phyloP scores from a whole-genome alignment of 2,329 filamentous ascomycete genomes.

The Trichoderma brevicompactum region DNA sequence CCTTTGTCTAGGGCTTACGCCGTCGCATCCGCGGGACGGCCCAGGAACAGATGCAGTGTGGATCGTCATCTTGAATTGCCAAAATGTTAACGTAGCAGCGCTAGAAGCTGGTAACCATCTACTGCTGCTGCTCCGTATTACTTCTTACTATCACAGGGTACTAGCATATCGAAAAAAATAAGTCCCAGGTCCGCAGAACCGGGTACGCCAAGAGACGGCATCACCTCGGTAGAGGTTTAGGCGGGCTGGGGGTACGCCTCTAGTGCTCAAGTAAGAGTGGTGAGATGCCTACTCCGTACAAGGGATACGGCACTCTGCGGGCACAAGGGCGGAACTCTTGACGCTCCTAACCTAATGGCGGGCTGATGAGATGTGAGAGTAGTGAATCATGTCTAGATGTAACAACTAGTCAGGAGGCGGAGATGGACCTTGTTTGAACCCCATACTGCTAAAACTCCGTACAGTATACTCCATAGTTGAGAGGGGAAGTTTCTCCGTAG shows the following conservation, averaged over 20 bases:
- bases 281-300: not conserved
- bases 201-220: not conserved
- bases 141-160: not conserved
- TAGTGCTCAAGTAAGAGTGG: slow-evolving; percentile 21
- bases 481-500: no score
- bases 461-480: not conserved
- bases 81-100: not conserved
- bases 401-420: not conserved
- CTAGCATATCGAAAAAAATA: not conserved
- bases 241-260: not conserved
- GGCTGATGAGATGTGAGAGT: not conserved
- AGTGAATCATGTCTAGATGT: not conserved
- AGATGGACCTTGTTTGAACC: not conserved
- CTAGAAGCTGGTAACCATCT: not conserved
- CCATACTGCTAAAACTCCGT: not conserved
- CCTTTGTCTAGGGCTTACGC: slow-evolving; percentile 16
- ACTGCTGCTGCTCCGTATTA: no score
- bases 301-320: not conserved
- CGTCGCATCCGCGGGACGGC: slow-evolving; percentile 4
- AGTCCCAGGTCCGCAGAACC: not conserved
- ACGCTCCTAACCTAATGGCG: not conserved
- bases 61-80: not conserved
- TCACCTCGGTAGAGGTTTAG: not conserved
- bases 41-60: slow-evolving; percentile 16
- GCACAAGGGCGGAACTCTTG: not conserved